phyloP scores from a whole-genome alignment of 2,329 filamentous ascomycete species.

The Podosphaera fusca region DNA sequence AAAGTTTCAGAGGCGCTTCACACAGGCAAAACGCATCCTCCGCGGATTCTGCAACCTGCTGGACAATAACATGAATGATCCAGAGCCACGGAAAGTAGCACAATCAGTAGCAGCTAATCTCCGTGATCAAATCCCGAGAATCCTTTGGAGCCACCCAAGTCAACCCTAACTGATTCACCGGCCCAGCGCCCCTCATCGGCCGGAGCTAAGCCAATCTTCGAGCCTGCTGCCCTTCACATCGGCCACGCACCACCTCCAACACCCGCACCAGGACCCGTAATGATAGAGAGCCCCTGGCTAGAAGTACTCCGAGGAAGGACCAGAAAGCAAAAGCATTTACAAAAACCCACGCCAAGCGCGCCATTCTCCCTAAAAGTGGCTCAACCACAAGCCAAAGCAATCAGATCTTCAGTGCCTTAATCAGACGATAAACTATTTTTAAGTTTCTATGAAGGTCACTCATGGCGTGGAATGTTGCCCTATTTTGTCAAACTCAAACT shows the following conservation, averaged over 20 bases:
- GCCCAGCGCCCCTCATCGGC: background rate
- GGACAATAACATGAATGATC: background rate
- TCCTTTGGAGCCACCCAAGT: background rate
- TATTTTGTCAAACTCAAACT: background rate
- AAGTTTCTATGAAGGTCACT: background rate
- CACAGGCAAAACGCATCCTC: background rate
- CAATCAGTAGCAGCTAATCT: background rate
- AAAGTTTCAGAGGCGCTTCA: background rate
- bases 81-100: background rate
- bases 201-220: background rate
- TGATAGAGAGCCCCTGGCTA: background rate
- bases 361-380: background rate
- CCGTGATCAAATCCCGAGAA: background rate
- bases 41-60: background rate
- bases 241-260: background rate
- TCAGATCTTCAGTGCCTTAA: background rate
- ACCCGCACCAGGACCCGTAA: background rate
- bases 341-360: background rate
- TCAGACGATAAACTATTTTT: background rate
- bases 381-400: background rate
- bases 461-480: background rate
- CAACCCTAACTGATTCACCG: background rate
- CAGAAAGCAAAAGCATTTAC: background rate
- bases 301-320: background rate
- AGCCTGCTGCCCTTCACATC: no score